Percentiles rank a stretch among this genome's conserved stretches.
phyloP scores from a whole-genome alignment of 2,329 filamentous ascomycete genomes.

The Phialemoniopsis sp. region DNA sequence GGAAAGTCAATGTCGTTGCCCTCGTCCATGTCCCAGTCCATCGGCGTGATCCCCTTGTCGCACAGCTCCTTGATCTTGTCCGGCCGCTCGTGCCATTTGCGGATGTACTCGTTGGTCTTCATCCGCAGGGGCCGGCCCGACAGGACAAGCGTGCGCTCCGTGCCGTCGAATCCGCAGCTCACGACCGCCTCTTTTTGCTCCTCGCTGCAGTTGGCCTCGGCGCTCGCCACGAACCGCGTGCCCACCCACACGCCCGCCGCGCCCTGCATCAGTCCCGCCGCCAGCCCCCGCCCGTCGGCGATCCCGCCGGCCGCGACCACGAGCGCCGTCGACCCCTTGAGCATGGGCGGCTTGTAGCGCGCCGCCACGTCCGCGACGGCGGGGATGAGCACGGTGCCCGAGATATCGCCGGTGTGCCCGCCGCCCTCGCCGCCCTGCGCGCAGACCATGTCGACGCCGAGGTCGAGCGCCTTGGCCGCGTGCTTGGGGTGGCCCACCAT shows the following conservation, averaged over 20 bases:
- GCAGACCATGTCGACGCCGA: slow-evolving; percentile 87
- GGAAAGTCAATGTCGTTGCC: slow-evolving; percentile 75
- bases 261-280: slow-evolving; percentile 80
- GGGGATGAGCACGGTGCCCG: slow-evolving; percentile 82
- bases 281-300: slow-evolving; percentile 75
- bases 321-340: slow-evolving; percentile 67
- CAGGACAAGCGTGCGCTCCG: slow-evolving; percentile 76
- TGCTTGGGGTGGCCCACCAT: slow-evolving; percentile 95
- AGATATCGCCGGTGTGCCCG: slow-evolving; percentile 85
- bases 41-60: slow-evolving; percentile 71
- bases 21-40: slow-evolving; percentile 66
- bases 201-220: slow-evolving; percentile 75
- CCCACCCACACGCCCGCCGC: slow-evolving; percentile 91
- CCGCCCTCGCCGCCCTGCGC: slow-evolving; percentile 92
- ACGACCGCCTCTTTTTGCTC: slow-evolving; percentile 84
- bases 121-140: slow-evolving; percentile 78
- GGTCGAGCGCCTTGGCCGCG: slow-evolving; percentile 80
- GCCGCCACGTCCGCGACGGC: slow-evolving; percentile 80
- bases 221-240: slow-evolving; percentile 81
- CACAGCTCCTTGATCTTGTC: slow-evolving; percentile 73
- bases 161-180: slow-evolving; percentile 73
- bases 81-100: slow-evolving; percentile 73
- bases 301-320: slow-evolving; percentile 91
- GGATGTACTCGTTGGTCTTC: slow-evolving; percentile 79
- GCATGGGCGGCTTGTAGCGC: slow-evolving; percentile 62